Percentiles rank a stretch among this genome's conserved stretches.
These are phyloP conservation scores for Aspergillus japonicus DNA, from an alignment of 2,329 filamentous ascomycete species.

Conservation along the genomic window DNA sequence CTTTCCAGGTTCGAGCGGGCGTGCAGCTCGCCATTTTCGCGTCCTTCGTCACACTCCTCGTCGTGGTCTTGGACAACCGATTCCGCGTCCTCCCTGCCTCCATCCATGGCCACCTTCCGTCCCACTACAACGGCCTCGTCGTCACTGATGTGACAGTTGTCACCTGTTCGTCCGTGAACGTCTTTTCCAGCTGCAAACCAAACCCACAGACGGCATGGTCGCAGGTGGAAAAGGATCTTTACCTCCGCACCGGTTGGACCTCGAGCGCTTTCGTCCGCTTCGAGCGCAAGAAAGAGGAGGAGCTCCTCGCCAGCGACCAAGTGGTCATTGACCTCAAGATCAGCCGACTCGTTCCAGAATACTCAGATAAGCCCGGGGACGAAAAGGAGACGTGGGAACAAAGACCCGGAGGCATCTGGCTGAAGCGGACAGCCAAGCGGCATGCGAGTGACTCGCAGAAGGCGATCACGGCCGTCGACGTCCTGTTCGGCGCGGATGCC, in stretches of 20 bases:
- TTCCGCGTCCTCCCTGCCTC: conserved; percentile 82
- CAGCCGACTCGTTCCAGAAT: conserved; percentile 67
- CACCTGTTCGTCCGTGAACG: conserved; percentile 72
- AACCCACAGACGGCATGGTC: conserved; percentile 69
- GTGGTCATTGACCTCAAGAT: conserved; percentile 78
- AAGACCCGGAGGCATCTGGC: conserved; percentile 74
- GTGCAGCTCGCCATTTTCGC: conserved; percentile 70
- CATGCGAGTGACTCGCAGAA: conserved; percentile 72
- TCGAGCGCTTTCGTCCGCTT: conserved; percentile 78
- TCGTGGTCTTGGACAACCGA: conserved; percentile 82
- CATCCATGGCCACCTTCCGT: conserved; percentile 82
- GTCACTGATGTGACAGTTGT: conserved; percentile 81
- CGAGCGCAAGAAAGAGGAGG: conserved; percentile 80
- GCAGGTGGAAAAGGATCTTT: conserved; percentile 85
- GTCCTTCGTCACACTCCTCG: conserved; percentile 65
- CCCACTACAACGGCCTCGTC: conserved; percentile 78
- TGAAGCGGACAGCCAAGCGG: conserved; percentile 70
- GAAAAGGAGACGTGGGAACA: conserved; percentile 72
- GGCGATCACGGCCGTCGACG: conserved; percentile 77
- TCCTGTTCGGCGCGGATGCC: conserved; percentile 86
- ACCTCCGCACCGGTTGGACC: conserved; percentile 71
- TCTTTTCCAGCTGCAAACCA: conserved; percentile 72
- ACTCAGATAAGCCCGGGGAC: conserved; percentile 54
- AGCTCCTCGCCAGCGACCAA: conserved; percentile 70
- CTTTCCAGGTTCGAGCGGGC: conserved; percentile 59